Conservation (phyloP, 352 stramenopile genomes). For the Pythium aristosporum region DNA sequence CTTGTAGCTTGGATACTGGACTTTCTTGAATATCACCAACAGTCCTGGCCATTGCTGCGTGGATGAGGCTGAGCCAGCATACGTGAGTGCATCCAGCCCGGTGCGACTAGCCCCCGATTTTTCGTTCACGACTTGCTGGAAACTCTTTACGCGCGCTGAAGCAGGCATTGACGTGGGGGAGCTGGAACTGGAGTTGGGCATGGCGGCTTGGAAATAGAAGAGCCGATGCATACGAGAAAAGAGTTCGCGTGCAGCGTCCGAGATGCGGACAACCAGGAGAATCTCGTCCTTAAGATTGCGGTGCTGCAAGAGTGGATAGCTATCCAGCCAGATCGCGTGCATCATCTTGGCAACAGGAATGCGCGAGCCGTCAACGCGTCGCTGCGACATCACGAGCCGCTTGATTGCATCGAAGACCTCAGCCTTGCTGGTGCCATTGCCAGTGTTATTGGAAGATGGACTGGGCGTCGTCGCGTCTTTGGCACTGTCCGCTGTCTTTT, state of each 20-base stretch:
- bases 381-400: slow-evolving; percentile 54
- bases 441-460: slow-evolving; percentile 3
- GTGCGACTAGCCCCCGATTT: slow-evolving; percentile 7
- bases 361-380: slow-evolving; percentile 66
- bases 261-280: slow-evolving; percentile 52
- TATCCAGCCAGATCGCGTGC: slow-evolving; percentile 55
- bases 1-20: slow-evolving; percentile 56
- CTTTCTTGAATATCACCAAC: slow-evolving; percentile 72
- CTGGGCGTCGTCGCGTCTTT: not conserved
- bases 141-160: slow-evolving; percentile 22
- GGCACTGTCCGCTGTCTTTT: slow-evolving; percentile 4
- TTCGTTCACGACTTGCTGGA: slow-evolving; percentile 20
- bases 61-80: not conserved
- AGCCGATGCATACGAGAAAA: slow-evolving; percentile 73
- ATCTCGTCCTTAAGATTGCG: slow-evolving; percentile 31
- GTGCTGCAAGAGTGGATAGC: slow-evolving; percentile 34
- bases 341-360: slow-evolving; percentile 62
- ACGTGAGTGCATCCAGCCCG: slow-evolving; percentile 19
- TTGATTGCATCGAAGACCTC: slow-evolving; percentile 44
- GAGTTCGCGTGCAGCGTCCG: slow-evolving; percentile 38
- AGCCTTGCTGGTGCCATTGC: slow-evolving; percentile 32
- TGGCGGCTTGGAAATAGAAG: slow-evolving; percentile 63
- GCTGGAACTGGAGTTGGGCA: slow-evolving; percentile 21
- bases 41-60: slow-evolving; percentile 70
- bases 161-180: slow-evolving; percentile 7